Base-by-base conservation (phyloP, 2,329 filamentous ascomycete genomes). In the Graphilbum sp. region DNA sequence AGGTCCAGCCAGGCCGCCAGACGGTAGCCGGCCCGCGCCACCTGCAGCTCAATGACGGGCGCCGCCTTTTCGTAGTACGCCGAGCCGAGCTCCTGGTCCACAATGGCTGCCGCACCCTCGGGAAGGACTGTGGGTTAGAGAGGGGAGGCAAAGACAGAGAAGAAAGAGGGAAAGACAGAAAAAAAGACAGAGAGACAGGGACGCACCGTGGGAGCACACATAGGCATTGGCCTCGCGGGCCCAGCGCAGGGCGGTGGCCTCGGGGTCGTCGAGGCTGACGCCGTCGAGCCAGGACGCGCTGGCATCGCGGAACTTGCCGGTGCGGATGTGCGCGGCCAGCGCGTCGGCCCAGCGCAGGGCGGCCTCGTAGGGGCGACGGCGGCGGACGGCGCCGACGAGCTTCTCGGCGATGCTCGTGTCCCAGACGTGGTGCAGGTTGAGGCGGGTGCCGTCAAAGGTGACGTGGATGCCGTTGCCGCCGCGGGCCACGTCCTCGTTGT, bases 361-460 rank as follows among this genome's bases (percentile, higher is more conserved):
- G 34, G 65, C 58, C 5, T 54, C 52, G 41, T 67, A 72, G 1
- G 66, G 53, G 55, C 61, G n/a, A n/a, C n/a, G 54, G 50, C 69
- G 63, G 49, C 67, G 57, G 32, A 60, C 52, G n/a, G 65, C 70
- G 3, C 75, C 75, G 2, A 78, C 60, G 49, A 71, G 57, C 50
- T 75, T 70, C 56, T 80, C 75, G 1, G 72, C 66, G 44, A 84
- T 83, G 46, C 67, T 70, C 38, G 68, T 72, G 51, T 85, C 80
- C 79, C 79, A 85, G 15, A 83, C 70, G 41, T 77, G 67, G 50
- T 85, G 80, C 32, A 85, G 63, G 50, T 85, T 85, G 39, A 69
- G 64, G 21, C 61, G 54, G 23, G 55, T 53, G 3, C 64, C 66
- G 20, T 73, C 61, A 57, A 75, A 85, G 15, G 57, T 60, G 2